Percentiles rank a stretch among this genome's conserved stretches.
Evolutionary conservation across 768 basidiomycete species (phyloP).

Genomic region (Cyclocybe aegerita): DNA sequence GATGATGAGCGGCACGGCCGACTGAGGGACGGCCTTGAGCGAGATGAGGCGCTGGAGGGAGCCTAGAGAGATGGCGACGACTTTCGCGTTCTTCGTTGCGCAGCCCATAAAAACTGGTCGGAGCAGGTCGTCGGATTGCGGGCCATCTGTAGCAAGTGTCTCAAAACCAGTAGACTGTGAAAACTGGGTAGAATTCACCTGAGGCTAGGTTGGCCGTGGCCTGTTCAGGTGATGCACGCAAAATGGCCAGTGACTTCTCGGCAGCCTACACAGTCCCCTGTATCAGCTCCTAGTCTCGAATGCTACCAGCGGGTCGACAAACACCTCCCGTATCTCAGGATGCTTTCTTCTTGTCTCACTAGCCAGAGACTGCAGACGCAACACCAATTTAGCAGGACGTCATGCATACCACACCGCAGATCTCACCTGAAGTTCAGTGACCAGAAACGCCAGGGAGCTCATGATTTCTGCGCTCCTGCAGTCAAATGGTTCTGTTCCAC

Average conservation of each 20-base stretch:
- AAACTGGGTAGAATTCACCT: too few relatives aligned
- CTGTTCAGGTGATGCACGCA: constrained; percentile 81
- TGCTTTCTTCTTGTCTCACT: constrained; percentile 88
- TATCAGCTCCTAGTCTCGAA: constrained; percentile 17
- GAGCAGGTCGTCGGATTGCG: constrained; percentile 78
- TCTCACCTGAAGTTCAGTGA: constrained; percentile 64
- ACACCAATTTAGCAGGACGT: background rate
- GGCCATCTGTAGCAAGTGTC: constrained; percentile 50
- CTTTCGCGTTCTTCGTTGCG: constrained; percentile 90
- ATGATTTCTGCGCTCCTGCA: constrained; percentile 27
- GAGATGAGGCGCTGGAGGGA: constrained; percentile 89
- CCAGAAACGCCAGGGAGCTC: constrained; percentile 70
- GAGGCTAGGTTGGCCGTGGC: constrained; percentile 70
- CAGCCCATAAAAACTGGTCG: constrained; percentile 93
- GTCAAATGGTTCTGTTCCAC: background rate
- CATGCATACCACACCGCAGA: background rate
- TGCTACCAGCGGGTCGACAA: constrained; percentile 18
- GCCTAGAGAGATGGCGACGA: constrained; percentile 88
- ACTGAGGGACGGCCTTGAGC: constrained; percentile 81
- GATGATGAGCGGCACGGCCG: constrained; percentile 76
- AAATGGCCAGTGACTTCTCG: constrained; percentile 80
- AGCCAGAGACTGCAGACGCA: constrained; percentile 62
- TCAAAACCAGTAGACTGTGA: background rate
- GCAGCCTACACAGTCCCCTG: constrained; percentile 54
- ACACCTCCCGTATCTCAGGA: constrained; percentile 91